These are phyloP conservation scores for Dysphania ambrosioides DNA, from an alignment of 148 eudicot genomes.

Conservation along the genomic window DNA sequence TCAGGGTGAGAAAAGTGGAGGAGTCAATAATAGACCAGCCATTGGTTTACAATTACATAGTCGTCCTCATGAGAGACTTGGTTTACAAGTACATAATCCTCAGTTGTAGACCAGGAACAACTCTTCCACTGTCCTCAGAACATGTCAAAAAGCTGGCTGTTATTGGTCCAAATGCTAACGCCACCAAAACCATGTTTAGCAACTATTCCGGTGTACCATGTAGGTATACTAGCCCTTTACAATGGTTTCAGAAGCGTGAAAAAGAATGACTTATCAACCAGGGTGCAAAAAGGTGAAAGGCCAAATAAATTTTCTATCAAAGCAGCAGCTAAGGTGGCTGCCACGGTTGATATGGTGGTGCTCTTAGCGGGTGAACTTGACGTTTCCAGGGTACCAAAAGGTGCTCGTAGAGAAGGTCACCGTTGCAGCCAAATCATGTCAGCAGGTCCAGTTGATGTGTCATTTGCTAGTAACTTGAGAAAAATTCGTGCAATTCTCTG, in stretches of 20 bases:
- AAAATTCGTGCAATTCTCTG: constrained; percentile 42
- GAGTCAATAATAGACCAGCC: constrained; percentile 40
- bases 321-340: constrained; percentile 21
- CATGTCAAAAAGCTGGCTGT: constrained; percentile 25
- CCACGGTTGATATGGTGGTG: constrained; percentile 39
- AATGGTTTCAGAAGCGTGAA: constrained; percentile 28
- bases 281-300: constrained; percentile 35
- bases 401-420: constrained; percentile 31
- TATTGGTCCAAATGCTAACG: constrained; percentile 44
- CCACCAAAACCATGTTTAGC: constrained; percentile 36
- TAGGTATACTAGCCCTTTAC: constrained; percentile 34
- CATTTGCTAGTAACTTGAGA: constrained; percentile 26
- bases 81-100: constrained; percentile 37
- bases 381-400: constrained; percentile 36
- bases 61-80: constrained; percentile 52
- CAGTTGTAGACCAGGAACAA: too few species aligned
- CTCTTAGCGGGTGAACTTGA: constrained; percentile 35
- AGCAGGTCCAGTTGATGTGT: constrained; percentile 38
- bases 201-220: constrained; percentile 50
- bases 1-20: constrained; percentile 25
- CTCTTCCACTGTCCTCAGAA: constrained; percentile 30
- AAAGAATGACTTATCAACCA: constrained; percentile 14
- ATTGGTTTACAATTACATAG: constrained; percentile 33
- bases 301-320: neutral
- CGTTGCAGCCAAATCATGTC: constrained; percentile 32